A percentile compares a stretch with the other conserved stretches of the same genome.
Conservation (phyloP, 2,329 filamentous ascomycete species). For the Pochonia chlamydosporia region DNA sequence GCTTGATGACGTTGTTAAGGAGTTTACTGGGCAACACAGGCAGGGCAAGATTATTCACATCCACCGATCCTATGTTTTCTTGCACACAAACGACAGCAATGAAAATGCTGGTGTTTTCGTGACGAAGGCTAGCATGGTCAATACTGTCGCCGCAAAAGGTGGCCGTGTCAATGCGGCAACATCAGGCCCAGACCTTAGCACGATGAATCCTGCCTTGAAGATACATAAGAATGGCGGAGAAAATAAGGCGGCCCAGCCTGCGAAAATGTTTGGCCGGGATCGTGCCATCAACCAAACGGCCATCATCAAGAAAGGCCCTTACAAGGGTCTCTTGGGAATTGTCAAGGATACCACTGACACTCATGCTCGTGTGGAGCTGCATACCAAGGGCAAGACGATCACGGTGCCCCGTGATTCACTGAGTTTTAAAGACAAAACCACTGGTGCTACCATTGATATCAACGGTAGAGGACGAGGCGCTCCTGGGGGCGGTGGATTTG, state of each 20-base stretch:
- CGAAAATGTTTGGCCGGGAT: constrained; percentile 74
- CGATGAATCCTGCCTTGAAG: constrained; percentile 90
- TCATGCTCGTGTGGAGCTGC: constrained; percentile 83
- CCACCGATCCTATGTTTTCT: constrained; percentile 84
- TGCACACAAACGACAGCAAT: constrained; percentile 75
- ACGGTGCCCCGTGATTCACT: constrained; percentile 76
- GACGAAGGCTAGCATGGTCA: constrained; percentile 75
- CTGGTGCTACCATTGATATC: constrained; percentile 72
- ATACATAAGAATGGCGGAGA: constrained; percentile 54
- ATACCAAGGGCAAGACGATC: constrained; percentile 89
- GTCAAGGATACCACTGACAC: constrained; percentile 91
- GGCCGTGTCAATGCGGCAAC: constrained; percentile 61
- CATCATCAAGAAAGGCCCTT: constrained; percentile 76
- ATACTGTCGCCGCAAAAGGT: constrained; percentile 90
- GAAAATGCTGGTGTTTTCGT: constrained; percentile 92
- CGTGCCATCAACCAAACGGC: constrained; percentile 86
- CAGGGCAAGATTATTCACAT: constrained; percentile 91
- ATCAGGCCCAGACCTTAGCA: constrained; percentile 70
- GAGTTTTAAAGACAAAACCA: constrained; percentile 79
- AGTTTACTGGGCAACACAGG: constrained; percentile 77
- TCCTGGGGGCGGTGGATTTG: constrained; percentile 36
- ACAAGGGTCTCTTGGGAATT: constrained; percentile 90
- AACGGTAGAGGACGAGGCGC: constrained; percentile 43
- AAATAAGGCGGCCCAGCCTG: constrained; percentile 52
- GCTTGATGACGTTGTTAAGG: constrained; percentile 85